Conservation (phyloP, 129 eudicot genomes). For the Apium graveolens region DNA sequence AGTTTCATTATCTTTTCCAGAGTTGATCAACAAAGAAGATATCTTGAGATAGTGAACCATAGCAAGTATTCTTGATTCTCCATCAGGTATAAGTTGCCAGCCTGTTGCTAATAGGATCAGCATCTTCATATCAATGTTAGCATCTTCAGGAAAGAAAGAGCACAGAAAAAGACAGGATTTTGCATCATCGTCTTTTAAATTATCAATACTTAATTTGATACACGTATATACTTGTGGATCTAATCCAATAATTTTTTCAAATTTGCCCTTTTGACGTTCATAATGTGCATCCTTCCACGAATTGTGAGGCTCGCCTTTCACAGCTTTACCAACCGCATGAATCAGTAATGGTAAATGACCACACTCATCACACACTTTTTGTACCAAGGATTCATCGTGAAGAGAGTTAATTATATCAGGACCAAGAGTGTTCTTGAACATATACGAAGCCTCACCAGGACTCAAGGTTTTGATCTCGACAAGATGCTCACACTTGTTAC, state of each 20-base stretch:
- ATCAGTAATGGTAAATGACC: neutral
- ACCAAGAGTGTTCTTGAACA: constrained; percentile 3
- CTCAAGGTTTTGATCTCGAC: neutral
- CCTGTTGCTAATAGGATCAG: neutral
- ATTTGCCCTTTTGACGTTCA: neutral
- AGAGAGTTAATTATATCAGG: neutral
- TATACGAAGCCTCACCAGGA: constrained; percentile 2
- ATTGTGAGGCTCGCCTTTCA: neutral
- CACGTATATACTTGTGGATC: neutral
- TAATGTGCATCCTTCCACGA: neutral
- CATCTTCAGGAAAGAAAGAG: neutral
- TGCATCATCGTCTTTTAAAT: neutral
- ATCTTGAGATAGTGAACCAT: neutral
- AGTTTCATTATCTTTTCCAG: too few species aligned
- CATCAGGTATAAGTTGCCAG: neutral
- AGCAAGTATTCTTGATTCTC: neutral
- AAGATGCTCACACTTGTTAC: neutral
- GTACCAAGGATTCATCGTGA: neutral
- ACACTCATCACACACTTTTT: neutral
- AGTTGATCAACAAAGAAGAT: neutral
- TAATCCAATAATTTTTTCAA: neutral
- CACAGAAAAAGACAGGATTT: neutral
- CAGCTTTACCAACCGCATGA: neutral
- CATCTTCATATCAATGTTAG: neutral
- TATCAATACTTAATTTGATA: neutral